Evolutionary conservation across 805 yeast species (phyloP), one percentile per base, ranked within the genome.

Genomic region (Metschnikowia hibisci): DNA sequence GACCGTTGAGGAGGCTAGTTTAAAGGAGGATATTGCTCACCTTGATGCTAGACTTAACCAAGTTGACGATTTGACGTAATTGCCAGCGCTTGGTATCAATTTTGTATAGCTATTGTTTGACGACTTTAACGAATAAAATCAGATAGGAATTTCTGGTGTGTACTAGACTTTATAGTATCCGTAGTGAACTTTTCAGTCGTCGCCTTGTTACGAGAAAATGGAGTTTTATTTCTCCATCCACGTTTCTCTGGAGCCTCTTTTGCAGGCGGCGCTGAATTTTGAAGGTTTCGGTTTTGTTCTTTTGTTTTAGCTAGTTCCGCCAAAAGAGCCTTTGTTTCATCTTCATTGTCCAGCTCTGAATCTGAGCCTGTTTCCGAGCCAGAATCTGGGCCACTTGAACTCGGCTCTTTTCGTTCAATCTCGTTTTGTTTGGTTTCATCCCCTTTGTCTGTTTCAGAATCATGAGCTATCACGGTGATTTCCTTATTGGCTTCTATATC

Each of bases 1-100:
- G 67, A 87, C 96, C 1, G 96, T 91, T 4, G 97, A 91, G 61
- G 97, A 90, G 60, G 96, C 96, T 18, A 84, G 90, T 57, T 69
- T 90, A 55, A 84, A 84, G 56, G 90, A 84, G 52, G 96, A 89
- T 56, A 85, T 90, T 55, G 89, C 82, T 4, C 81, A 82, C 51
- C 73, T 88, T 52, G 90, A 88, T 64, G 81, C 87, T 10, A 76
- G 84, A 52, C 60, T 82, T 43, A 64, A 58, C 39, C 71, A 58
- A 15, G 60, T 50, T 15, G 66, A 62, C 39, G 70, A 64, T 34
- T 52, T 51, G 50, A 50, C 53, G 11, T 52, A 38, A 34, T 15
- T n/a, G 23, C 23, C 23, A 20, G 23, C 23, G 23, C 8, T 8
- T 20, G 23, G 23, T 20, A 20, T 20, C 23, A 8, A n/a, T 11